phyloP scores from a whole-genome alignment of 2,329 filamentous ascomycete species.

The Xylaria sp. region DNA sequence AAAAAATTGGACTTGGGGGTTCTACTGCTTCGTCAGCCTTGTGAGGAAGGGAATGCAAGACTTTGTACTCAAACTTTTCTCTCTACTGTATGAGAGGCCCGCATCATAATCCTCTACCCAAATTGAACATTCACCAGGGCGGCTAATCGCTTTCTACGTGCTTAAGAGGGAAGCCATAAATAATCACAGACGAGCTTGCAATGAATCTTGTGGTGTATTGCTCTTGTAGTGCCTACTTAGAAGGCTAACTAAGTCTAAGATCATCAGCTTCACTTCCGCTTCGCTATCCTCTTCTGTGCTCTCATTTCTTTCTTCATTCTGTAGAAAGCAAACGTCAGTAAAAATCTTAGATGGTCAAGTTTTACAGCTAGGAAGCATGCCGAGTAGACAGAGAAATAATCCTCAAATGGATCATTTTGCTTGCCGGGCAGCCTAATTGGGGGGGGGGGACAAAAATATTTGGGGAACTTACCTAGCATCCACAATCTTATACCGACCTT shows the following conservation, averaged over 20 bases:
- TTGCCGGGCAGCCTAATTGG: not conserved
- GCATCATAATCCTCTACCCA: not conserved
- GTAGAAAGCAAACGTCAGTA: conserved; percentile 15
- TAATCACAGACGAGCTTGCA: not conserved
- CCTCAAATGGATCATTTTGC: not conserved
- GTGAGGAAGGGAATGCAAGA: not conserved
- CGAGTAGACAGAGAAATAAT: not conserved
- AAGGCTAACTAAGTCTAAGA: not conserved
- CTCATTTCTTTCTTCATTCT: conserved; percentile 45
- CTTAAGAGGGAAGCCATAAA: not conserved
- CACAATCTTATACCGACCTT: conserved; percentile 39
- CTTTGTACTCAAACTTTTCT: not conserved
- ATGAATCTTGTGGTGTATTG: conserved; percentile 1
- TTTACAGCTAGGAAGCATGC: not conserved
- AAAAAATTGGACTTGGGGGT: conserved; percentile 6
- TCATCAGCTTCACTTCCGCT: conserved; percentile 32
- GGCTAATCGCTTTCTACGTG: not conserved
- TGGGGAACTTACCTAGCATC: conserved; percentile 33
- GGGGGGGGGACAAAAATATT: not conserved
- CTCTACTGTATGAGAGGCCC: not conserved
- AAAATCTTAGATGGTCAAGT: not conserved
- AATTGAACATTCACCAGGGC: not conserved
- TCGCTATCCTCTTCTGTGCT: conserved; percentile 41
- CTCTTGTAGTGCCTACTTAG: not conserved
- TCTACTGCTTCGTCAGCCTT: not conserved